Conservation (phyloP, 2,329 filamentous ascomycete species). For the Dryadomyces quercivorus region DNA sequence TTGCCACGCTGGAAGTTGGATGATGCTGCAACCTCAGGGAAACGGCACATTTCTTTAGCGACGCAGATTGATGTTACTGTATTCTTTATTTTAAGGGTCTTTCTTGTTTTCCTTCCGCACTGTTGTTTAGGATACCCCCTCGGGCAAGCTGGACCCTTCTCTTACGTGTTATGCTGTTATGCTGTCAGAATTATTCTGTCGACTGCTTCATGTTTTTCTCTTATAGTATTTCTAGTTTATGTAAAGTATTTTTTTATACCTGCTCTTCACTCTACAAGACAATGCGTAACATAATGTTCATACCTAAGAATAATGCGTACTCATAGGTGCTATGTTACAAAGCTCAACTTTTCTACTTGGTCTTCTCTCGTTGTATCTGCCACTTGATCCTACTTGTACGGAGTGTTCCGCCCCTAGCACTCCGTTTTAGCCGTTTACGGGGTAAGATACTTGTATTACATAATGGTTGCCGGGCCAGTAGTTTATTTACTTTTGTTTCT, state of each 20-base stretch:
- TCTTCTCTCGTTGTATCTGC: no score
- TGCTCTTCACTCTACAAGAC: background rate
- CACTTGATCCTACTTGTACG: background rate
- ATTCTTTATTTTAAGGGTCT: background rate
- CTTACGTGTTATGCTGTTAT: background rate
- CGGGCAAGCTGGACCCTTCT: background rate
- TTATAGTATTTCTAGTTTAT: background rate
- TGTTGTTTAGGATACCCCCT: slow-evolving; percentile 3
- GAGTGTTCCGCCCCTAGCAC: background rate
- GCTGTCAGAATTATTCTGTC: background rate
- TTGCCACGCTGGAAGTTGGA: background rate
- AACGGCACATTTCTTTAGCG: background rate
- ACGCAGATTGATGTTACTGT: background rate
- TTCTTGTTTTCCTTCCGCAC: background rate
- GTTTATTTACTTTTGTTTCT: background rate
- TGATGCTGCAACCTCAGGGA: background rate
- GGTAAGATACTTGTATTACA: background rate
- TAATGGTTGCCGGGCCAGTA: background rate
- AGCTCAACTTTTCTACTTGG: no score
- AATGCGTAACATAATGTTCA: background rate
- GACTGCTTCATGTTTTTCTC: background rate
- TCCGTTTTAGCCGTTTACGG: background rate
- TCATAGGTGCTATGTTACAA: no score
- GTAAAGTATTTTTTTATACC: background rate
- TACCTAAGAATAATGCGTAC: background rate